Evolutionary conservation across 495 filamentous ascomycete species (phyloP), one percentile per base, ranked within the genome.

Genomic region (Amphirosellinia nigrospora): DNA sequence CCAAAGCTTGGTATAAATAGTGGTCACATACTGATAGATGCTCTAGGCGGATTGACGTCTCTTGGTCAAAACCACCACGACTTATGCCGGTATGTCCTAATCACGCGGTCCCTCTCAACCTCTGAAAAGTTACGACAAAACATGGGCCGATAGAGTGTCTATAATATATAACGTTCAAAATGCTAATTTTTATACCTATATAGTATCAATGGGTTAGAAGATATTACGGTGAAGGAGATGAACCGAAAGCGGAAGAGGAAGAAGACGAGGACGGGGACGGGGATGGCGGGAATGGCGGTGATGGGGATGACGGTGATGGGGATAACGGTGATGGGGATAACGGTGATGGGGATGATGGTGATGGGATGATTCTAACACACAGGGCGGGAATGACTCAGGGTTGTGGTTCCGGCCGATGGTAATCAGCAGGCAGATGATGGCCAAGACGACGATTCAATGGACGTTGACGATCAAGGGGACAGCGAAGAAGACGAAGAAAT

Each of bases 31-130:
- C 11, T 58, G 16, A 58, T 19, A 13, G 19, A 1, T 34, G 10
- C 38, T 43, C 11, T 30, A 66, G 64, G n/a, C 7, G 3, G 19
- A 30, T 66, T 8, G 48, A 66, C 15, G 46, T 66, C 10, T 66
- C 64, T 5, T 66, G 64, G 64, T 39, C 64, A 15, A 66, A 66
- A n/a, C 48, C 48, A 43, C 26, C 6, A 7, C 32, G 34, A 9
- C 0, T 66, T 26, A 55, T 53, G 64, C 64, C 48, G 4, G 64
- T 66, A 56, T 19, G 64, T 66, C 7, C 28, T n/a, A n/a, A n/a
- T n/a, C n/a, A 16, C 19, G 10, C 23, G 15, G 15, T 64, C 26
- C 6, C 0, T 21, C n/a, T 32, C 3, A 30, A 15, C n/a, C 41
- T 41, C 21, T 34, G 6, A 2, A 5, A 45, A 1, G 15, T 30